Conservation (phyloP, 495 filamentous ascomycete species). For the Xylaria intraflava region DNA sequence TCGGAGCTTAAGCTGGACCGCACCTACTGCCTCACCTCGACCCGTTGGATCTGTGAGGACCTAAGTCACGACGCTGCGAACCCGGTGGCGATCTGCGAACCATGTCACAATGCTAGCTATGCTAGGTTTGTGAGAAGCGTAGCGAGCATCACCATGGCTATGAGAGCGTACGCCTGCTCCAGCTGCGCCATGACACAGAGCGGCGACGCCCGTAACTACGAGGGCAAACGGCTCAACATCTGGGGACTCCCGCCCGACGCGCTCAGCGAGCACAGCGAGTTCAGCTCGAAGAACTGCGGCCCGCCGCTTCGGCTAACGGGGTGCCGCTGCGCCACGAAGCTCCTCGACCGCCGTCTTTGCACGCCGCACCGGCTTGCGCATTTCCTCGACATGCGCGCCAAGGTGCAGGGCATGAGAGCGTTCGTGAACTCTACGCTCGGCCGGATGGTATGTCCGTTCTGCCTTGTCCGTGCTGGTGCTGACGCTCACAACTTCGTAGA, state of each 20-base stretch:
- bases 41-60: slow-evolving; percentile 6
- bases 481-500: slow-evolving; percentile 10
- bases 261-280: neutral
- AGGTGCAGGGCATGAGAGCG: neutral
- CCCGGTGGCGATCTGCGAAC: neutral
- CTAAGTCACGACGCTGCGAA: neutral
- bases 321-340: slow-evolving; percentile 10
- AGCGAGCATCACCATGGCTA: neutral
- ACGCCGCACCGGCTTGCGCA: slow-evolving; percentile 11
- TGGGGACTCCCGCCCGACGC: neutral
- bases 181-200: neutral
- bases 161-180: slow-evolving; percentile 9
- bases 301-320: neutral
- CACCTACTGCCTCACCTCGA: neutral
- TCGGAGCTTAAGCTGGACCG: neutral
- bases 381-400: neutral
- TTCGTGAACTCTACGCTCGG: neutral
- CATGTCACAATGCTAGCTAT: neutral
- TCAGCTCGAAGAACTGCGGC: neutral
- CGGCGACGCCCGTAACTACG: neutral
- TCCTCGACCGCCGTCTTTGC: slow-evolving; percentile 11
- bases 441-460: slow-evolving; percentile 6
- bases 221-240: neutral
- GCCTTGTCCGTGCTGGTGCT: neutral
- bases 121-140: neutral